A percentile compares a stretch with the other conserved stretches of the same genome.
Evolutionary conservation across 163 green algal genomes (phyloP).

Genomic region (Prototheca cutis): DNA sequence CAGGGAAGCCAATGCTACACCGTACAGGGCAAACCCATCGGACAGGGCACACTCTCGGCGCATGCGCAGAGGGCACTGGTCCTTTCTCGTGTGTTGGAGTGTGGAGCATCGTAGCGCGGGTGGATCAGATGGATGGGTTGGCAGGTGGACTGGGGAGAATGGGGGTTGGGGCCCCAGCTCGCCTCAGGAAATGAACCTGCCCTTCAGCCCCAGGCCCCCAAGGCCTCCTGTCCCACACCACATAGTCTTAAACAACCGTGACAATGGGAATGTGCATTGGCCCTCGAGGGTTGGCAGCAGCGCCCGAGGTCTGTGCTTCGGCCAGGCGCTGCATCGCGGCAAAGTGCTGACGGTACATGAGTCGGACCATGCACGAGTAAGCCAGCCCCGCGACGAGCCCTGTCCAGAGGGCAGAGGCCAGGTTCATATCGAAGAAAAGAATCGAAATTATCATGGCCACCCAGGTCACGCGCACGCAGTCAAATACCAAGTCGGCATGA

Average conservation of each 20-base stretch:
- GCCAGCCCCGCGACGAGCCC: conserved; percentile 40
- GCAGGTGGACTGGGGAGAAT: too few relatives aligned
- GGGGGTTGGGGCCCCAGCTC: too few relatives aligned
- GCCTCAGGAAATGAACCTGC: too few relatives aligned
- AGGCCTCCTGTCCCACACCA: too few relatives aligned
- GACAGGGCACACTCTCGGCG: too few relatives aligned
- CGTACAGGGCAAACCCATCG: too few relatives aligned
- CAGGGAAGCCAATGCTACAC: too few relatives aligned
- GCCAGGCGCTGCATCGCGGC: conserved; percentile 23
- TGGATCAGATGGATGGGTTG: too few relatives aligned
- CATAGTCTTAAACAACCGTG: not conserved
- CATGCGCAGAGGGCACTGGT: too few relatives aligned
- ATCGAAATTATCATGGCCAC: conserved; percentile 70
- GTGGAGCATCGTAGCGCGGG: too few relatives aligned
- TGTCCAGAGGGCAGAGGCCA: conserved; percentile 45
- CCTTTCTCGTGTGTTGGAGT: too few relatives aligned
- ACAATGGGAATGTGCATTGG: not conserved
- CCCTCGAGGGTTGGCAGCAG: not conserved
- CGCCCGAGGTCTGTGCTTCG: conserved; percentile 12
- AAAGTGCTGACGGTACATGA: conserved; percentile 43
- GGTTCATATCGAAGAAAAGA: conserved; percentile 56
- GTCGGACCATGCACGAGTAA: conserved; percentile 35
- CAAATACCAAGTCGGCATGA: conserved; percentile 63
- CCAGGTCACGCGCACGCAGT: conserved; percentile 73
- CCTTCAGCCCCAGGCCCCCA: too few relatives aligned